A percentile compares a stretch with the other conserved stretches of the same genome.
These are phyloP conservation scores for Juglanconis sp. DNA, from an alignment of 2,329 filamentous ascomycete genomes.

Conservation along the genomic window DNA sequence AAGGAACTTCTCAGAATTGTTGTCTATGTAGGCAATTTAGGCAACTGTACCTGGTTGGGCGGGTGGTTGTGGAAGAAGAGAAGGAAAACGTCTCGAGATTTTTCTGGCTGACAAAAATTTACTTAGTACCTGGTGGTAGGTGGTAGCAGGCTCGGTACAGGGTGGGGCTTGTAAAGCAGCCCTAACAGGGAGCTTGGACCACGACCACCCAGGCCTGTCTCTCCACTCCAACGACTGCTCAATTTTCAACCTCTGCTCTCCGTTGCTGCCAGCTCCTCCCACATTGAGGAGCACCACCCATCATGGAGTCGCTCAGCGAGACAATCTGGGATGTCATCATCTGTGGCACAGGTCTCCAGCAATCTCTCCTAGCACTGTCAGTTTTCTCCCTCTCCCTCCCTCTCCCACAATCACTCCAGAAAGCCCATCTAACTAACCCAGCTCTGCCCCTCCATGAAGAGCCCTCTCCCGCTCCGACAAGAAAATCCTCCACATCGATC, in stretches of 20 bases:
- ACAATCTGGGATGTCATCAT: constrained; percentile 78
- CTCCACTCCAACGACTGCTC: constrained; percentile 11
- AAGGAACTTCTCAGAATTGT: constrained; percentile 40
- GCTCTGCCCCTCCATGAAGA: constrained; percentile 55
- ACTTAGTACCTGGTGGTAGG: neutral
- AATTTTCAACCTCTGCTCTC: constrained; percentile 19
- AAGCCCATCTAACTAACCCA: constrained; percentile 69
- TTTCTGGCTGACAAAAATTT: constrained; percentile 13
- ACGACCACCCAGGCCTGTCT: neutral
- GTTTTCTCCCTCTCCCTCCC: constrained; percentile 26
- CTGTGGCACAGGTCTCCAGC: constrained; percentile 72
- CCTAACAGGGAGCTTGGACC: constrained; percentile 9
- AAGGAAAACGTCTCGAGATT: neutral
- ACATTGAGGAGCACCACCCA: constrained; percentile 13
- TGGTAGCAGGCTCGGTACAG: neutral
- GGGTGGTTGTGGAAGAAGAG: constrained; percentile 31
- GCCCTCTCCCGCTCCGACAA: constrained; percentile 89
- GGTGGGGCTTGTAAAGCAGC: constrained; percentile 2
- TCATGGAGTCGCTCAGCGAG: constrained; percentile 72
- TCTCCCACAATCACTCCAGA: constrained; percentile 26
- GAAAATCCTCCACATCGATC: constrained; percentile 86
- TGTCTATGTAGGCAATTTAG: constrained; percentile 28
- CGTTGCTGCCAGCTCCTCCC: neutral
- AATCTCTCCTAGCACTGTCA: constrained; percentile 79
- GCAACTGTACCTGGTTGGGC: constrained; percentile 34